These are phyloP conservation scores for Misopates orontium DNA, from an alignment of 257 asterid species.

Conservation along the genomic window DNA sequence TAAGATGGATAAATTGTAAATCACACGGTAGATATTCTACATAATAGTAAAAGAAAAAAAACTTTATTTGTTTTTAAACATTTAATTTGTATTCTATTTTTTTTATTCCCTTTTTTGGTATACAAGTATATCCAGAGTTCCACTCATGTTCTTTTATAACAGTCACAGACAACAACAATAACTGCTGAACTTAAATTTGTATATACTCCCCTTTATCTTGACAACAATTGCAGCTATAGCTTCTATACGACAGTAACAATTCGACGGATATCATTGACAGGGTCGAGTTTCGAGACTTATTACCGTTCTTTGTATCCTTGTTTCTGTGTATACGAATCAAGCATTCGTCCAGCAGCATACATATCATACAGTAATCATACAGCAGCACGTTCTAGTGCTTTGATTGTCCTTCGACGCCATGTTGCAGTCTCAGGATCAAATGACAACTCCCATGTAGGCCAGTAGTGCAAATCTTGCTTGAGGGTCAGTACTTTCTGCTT, in stretches of 20 bases:
- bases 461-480: constrained; percentile 97
- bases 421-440: constrained; percentile 79
- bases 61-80: too few relatives aligned
- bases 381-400: constrained; percentile 45
- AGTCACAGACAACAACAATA: neutral
- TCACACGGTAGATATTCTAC: neutral
- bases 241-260: constrained; percentile 10
- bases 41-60: neutral
- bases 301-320: neutral
- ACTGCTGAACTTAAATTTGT: constrained; percentile 8
- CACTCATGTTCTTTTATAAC: neutral
- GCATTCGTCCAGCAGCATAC: neutral
- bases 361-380: constrained; percentile 33
- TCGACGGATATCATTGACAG: neutral
- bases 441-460: constrained; percentile 97
- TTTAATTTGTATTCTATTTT: too few relatives aligned
- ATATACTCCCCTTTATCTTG: constrained; percentile 8
- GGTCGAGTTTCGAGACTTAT: neutral
- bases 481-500: constrained; percentile 87
- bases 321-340: neutral
- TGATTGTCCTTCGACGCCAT: constrained; percentile 80
- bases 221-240: constrained; percentile 24
- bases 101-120: too few relatives aligned
- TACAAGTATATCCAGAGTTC: too few relatives aligned
- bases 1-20: neutral